Evolutionary conservation across 2,329 filamentous ascomycete genomes (phyloP).

Genomic region (Botryotinia calthae): DNA sequence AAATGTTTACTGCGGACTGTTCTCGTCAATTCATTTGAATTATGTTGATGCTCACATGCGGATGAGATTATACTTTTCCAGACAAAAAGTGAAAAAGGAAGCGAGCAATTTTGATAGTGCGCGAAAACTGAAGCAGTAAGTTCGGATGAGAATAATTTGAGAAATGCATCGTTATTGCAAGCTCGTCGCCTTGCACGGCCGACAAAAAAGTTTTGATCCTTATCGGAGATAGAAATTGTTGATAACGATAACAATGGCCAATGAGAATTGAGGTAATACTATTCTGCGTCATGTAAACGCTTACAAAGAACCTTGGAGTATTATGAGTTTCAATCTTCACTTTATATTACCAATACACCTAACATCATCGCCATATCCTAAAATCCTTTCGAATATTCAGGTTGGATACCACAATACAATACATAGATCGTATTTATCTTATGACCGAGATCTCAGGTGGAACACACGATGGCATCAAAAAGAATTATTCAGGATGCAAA

Average conservation of each 20-base stretch:
- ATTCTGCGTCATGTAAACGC: conserved; percentile 10
- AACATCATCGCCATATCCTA: no score
- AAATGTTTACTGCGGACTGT: not conserved
- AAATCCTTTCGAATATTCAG: not conserved
- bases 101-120: not conserved
- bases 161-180: not conserved
- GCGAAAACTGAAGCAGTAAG: not conserved
- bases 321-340: conserved; percentile 5
- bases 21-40: not conserved
- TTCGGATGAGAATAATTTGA: not conserved
- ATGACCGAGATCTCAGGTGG: not conserved
- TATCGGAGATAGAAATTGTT: not conserved
- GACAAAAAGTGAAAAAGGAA: not conserved
- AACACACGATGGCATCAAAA: conserved; percentile 29
- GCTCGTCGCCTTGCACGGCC: not conserved
- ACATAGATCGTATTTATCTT: not conserved
- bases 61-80: not conserved
- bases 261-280: not conserved
- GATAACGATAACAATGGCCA: conserved; percentile 1
- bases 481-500: conserved; percentile 28
- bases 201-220: conserved; percentile 4
- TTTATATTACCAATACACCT: not conserved
- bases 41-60: not conserved
- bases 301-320: conserved; percentile 8
- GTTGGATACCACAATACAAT: not conserved